Base-by-base conservation (phyloP, 352 stramenopile species). In the Phytophthora rubi region DNA sequence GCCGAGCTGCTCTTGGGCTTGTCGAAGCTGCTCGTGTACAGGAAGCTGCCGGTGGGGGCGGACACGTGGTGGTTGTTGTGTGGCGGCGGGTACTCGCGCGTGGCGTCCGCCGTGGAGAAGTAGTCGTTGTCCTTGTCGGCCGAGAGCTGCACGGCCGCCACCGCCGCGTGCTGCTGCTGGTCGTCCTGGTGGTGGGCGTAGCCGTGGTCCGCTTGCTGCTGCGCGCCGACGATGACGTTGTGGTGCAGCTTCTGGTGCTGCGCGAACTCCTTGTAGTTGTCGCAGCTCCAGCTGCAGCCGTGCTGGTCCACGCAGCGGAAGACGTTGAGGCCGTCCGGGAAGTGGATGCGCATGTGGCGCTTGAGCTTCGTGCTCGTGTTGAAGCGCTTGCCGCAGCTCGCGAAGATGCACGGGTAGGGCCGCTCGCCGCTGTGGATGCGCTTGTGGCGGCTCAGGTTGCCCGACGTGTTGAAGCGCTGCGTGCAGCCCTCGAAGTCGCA, bases 291-390 rank as follows among this genome's bases (percentile, higher is more conserved):
- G 30, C 51, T 62, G 65, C 86, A 93, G 59, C 74, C 64, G 6
- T 18, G 9, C 51, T 77, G 69, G n/a, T 68, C 77, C 8, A 86
- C 79, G 75, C 87, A 94, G 18, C 75, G 85, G 70, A 94, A 94
- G 42, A 93, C 62, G 54, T 91, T 88, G 42, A 90, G 77, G 4
- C 82, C 87, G 8, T 94, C 83, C 1, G 87, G 87, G 60, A 92
- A 96, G 66, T 96, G 89, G 67, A 93, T 92, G 59, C 88, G 87
- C 86, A 95, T 93, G 74, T 96, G 89, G 16, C 89, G 79, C 76
- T 94, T 94, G 52, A 96, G 80, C 73, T 96, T 96, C n/a, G 88
- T 94, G 73, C 86, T 94, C 26, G 88, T 96, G 71, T 94, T 94
- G 65, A 96, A 96, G 42, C 83, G 80, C 70, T 96, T 96, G 68